Percentiles rank a stretch among this genome's conserved stretches.
phyloP scores from a whole-genome alignment of 2,329 filamentous ascomycete species.

The Sporothrix euskadiensis region DNA sequence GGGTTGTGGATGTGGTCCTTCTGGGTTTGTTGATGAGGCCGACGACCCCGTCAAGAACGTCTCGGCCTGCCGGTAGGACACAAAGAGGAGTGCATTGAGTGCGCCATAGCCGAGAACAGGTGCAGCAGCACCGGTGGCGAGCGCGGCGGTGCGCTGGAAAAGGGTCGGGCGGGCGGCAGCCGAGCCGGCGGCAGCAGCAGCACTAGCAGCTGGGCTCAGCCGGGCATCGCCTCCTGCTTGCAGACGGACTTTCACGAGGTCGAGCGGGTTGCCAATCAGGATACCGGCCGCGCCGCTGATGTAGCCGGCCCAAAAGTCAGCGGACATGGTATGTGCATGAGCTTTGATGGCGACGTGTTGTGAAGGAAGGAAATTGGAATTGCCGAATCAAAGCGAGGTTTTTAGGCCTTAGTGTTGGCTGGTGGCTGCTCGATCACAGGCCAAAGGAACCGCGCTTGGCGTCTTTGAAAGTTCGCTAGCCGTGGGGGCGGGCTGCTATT shows the following conservation, averaged over 20 bases:
- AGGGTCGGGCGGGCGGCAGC: not conserved
- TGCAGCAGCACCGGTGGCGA: slow-evolving; percentile 70
- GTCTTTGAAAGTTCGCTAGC: not conserved
- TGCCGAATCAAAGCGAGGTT: not conserved
- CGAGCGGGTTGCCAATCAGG: slow-evolving; percentile 80
- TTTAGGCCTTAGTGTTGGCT: slow-evolving; percentile 7
- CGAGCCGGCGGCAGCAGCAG: slow-evolving; percentile 67
- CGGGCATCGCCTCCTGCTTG: slow-evolving; percentile 59
- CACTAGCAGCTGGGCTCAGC: slow-evolving; percentile 40
- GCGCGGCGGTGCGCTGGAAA: slow-evolving; percentile 32
- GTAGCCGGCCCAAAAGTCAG: slow-evolving; percentile 94
- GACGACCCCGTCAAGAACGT: slow-evolving; percentile 54
- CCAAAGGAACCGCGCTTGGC: not conserved
- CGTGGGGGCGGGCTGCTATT: not conserved
- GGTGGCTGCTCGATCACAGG: not conserved
- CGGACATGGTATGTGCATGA: slow-evolving; percentile 55
- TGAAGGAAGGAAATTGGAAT: not conserved
- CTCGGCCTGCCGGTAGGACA: slow-evolving; percentile 86
- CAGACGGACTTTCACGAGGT: slow-evolving; percentile 69
- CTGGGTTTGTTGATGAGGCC: not conserved
- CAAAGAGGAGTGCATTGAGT: slow-evolving; percentile 85
- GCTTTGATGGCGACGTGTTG: not conserved
- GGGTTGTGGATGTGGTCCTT: slow-evolving; percentile 43
- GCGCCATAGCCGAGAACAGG: slow-evolving; percentile 88
- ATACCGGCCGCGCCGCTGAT: slow-evolving; percentile 83